Evolutionary conservation across 2,329 filamentous ascomycete species (phyloP).

Genomic region (Ascocoryne sarcoides): DNA sequence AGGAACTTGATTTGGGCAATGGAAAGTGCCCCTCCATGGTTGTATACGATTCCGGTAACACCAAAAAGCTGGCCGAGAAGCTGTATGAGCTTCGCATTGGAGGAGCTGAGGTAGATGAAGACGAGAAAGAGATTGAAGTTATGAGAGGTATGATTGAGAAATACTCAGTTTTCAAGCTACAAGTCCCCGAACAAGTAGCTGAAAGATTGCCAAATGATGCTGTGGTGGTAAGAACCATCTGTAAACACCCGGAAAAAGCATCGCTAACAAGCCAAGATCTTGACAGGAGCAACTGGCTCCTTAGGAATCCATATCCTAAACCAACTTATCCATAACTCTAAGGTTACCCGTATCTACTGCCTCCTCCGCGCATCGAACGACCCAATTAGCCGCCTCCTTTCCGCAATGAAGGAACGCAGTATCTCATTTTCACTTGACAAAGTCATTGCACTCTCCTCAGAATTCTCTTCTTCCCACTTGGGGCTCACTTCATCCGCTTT

Average conservation of each 20-base stretch:
- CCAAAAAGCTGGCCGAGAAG: slow-evolving; percentile 36
- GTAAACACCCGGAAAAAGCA: no score
- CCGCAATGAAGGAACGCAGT: slow-evolving; percentile 28
- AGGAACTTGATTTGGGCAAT: slow-evolving; percentile 40
- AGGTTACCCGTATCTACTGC: slow-evolving; percentile 44
- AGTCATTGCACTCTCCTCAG: slow-evolving; percentile 31
- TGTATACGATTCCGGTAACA: slow-evolving; percentile 47
- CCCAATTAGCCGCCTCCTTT: slow-evolving; percentile 11
- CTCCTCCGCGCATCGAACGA: slow-evolving; percentile 37
- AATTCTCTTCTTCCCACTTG: slow-evolving; percentile 32
- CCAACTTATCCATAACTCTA: slow-evolving; percentile 48
- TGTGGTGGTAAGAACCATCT: no score
- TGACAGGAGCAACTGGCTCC: slow-evolving; percentile 59
- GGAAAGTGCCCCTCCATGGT: slow-evolving; percentile 44
- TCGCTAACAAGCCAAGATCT: slow-evolving; percentile 29
- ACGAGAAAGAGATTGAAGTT: slow-evolving; percentile 29
- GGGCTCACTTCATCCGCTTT: slow-evolving; percentile 29
- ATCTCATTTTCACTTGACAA: slow-evolving; percentile 31
- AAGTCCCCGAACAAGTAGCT: slow-evolving; percentile 9
- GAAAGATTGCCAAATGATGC: no score
- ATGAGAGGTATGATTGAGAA: slow-evolving; percentile 39
- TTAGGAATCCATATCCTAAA: slow-evolving; percentile 52
- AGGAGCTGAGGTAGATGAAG: slow-evolving; percentile 29
- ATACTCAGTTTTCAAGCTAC: slow-evolving; percentile 32
- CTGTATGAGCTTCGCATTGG: slow-evolving; percentile 31